These are phyloP conservation scores for Magnolia kwangsiensis DNA, from an alignment of 164 flowering plant genomes.

Conservation along the genomic window DNA sequence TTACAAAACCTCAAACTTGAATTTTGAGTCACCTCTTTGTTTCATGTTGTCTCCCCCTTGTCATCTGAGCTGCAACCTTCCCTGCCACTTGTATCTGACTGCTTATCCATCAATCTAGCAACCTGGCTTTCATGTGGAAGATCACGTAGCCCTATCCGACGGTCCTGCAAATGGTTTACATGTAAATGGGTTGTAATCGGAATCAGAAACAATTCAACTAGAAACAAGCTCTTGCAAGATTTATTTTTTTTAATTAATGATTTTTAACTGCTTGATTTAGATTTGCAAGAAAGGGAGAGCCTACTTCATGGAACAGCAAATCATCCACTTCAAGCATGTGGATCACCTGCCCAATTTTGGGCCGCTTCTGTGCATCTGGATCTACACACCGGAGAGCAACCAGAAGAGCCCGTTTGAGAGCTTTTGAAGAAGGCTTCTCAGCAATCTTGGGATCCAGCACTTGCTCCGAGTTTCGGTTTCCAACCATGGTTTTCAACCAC, in stretches of 20 bases:
- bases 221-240: neutral
- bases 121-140: slow-evolving; percentile 21
- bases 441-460: slow-evolving; percentile 89
- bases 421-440: slow-evolving; percentile 75
- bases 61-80: slow-evolving; percentile 28
- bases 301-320: slow-evolving; percentile 64
- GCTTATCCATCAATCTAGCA: slow-evolving; percentile 24
- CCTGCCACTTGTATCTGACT: slow-evolving; percentile 35
- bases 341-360: slow-evolving; percentile 94
- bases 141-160: slow-evolving; percentile 28
- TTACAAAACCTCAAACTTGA: slow-evolving; percentile 15
- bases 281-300: slow-evolving; percentile 6
- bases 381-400: slow-evolving; percentile 90
- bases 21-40: slow-evolving; percentile 24
- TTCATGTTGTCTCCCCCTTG: slow-evolving; percentile 35
- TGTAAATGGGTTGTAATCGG: neutral
- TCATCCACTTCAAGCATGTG: slow-evolving; percentile 98
- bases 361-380: slow-evolving; percentile 94
- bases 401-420: slow-evolving; percentile 70
- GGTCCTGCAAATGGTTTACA: slow-evolving; percentile 36
- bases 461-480: slow-evolving; percentile 65
- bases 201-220: slow-evolving; percentile 2
- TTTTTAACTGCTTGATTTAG: neutral
- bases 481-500: slow-evolving; percentile 88
- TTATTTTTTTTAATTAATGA: neutral